Evolutionary conservation across 2,329 filamentous ascomycete genomes (phyloP).

Genomic region (Aspergillus sp.): DNA sequence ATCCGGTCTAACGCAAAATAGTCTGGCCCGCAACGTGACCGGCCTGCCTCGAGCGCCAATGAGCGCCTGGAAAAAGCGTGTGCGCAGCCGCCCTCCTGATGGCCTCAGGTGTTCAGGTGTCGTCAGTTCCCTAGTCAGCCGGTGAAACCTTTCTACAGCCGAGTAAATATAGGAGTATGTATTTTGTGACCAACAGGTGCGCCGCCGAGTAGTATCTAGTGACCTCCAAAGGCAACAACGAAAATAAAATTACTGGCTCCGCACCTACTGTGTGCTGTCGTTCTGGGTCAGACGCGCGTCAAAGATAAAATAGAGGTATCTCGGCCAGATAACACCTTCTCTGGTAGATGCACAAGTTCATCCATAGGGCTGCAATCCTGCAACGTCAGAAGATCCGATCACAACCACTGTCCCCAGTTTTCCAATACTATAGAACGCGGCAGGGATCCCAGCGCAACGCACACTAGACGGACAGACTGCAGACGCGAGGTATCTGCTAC

Average conservation of each 20-base stretch:
- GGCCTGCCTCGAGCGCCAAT: slow-evolving; percentile 13
- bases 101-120: not conserved
- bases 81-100: not conserved
- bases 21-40: slow-evolving; percentile 40
- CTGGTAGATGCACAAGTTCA: not conserved
- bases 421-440: not conserved
- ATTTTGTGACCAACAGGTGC: too few relatives aligned
- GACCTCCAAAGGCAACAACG: too few relatives aligned
- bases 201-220: too few relatives aligned
- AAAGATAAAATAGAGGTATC: not conserved
- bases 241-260: too few relatives aligned
- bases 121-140: too few relatives aligned
- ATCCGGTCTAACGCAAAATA: slow-evolving; percentile 39
- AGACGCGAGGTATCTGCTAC: not conserved
- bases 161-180: too few relatives aligned
- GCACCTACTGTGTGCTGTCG: too few relatives aligned
- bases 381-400: slow-evolving; percentile 13
- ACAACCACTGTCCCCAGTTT: not conserved
- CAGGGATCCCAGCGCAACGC: not conserved
- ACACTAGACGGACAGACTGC: not conserved
- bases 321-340: not conserved
- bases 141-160: too few relatives aligned
- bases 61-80: slow-evolving; percentile 10
- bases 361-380: slow-evolving; percentile 5
- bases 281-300: not conserved